These are phyloP conservation scores for Zygoascus tannicola DNA, from an alignment of 805 yeast genomes.

Conservation along the genomic window DNA sequence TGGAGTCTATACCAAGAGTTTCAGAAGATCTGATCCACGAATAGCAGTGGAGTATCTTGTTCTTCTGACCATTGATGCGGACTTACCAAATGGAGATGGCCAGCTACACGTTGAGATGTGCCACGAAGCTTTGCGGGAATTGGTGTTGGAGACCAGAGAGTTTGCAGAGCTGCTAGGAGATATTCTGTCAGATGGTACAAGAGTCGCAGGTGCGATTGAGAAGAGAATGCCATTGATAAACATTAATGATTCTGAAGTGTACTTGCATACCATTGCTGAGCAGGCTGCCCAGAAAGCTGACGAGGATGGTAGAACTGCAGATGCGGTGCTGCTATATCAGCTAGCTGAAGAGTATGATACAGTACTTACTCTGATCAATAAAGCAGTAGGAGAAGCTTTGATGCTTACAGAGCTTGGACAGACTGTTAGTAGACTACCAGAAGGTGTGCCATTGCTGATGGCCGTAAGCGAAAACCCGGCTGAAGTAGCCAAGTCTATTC, in stretches of 20 bases:
- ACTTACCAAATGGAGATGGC: slow-evolving; percentile 19
- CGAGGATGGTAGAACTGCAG: slow-evolving; percentile 82
- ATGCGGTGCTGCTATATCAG: slow-evolving; percentile 78
- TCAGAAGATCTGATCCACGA: slow-evolving; percentile 77
- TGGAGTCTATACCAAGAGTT: slow-evolving; percentile 73
- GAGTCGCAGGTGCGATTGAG: slow-evolving; percentile 78
- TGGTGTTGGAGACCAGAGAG: slow-evolving; percentile 79
- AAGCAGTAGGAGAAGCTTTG: slow-evolving; percentile 67
- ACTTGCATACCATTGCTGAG: slow-evolving; percentile 63
- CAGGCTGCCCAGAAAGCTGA: slow-evolving; percentile 80
- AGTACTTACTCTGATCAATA: slow-evolving; percentile 65
- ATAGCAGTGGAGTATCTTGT: slow-evolving; percentile 86
- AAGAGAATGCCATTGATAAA: slow-evolving; percentile 57
- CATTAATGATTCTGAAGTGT: slow-evolving; percentile 49
- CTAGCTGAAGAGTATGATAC: slow-evolving; percentile 80
- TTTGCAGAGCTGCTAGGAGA: slow-evolving; percentile 79
- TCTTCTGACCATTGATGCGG: slow-evolving; percentile 52
- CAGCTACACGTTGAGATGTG: slow-evolving; percentile 45
- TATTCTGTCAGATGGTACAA: slow-evolving; percentile 62
- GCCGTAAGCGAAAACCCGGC: slow-evolving; percentile 30
- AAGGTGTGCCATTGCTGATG: slow-evolving; percentile 25
- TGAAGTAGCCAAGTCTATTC: slow-evolving; percentile 31
- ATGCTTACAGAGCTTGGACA: slow-evolving; percentile 60
- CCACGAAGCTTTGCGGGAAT: slow-evolving; percentile 73
- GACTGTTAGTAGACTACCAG: slow-evolving; percentile 33